phyloP scores from a whole-genome alignment of 805 yeast species.

The Lachancea nothofagi region DNA sequence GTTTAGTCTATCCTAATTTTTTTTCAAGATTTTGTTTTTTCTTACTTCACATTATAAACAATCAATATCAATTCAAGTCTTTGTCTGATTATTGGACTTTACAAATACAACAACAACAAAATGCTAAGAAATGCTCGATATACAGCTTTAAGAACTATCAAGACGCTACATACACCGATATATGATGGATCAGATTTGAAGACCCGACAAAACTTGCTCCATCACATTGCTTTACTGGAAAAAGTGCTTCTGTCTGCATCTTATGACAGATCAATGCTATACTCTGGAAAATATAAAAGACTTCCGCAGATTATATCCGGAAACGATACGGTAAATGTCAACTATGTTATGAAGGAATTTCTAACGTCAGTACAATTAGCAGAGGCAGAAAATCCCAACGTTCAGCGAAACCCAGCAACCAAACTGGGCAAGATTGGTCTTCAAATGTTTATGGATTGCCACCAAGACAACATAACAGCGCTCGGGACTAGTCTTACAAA shows the following conservation, averaged over 20 bases:
- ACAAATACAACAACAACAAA: background rate
- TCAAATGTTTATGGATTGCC: constrained; percentile 23
- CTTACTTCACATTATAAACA: too few species aligned
- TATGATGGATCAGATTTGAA: constrained; percentile 12
- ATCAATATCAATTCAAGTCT: too few species aligned
- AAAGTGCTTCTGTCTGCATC: constrained; percentile 19
- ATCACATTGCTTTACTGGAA: constrained; percentile 19
- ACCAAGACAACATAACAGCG: constrained; percentile 17
- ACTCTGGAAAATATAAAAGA: constrained; percentile 22
- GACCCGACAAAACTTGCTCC: constrained; percentile 15
- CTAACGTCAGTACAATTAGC: constrained; percentile 19
- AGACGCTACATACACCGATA: constrained; percentile 28
- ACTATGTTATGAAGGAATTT: constrained; percentile 19
- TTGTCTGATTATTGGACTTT: background rate
- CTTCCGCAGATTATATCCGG: constrained; percentile 22
- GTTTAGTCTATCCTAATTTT: too few species aligned
- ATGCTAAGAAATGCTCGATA: constrained; percentile 2
- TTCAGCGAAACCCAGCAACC: constrained; percentile 8
- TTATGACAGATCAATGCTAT: constrained; percentile 21
- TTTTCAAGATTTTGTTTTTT: background rate
- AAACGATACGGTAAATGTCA: constrained; percentile 16
- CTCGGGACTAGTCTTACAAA: constrained; percentile 19
- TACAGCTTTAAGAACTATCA: constrained; percentile 11
- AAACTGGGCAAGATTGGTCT: constrained; percentile 26
- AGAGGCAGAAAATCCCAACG: constrained; percentile 12